Conservation (phyloP, 768 basidiomycete species). For the Podaxis sp. region DNA sequence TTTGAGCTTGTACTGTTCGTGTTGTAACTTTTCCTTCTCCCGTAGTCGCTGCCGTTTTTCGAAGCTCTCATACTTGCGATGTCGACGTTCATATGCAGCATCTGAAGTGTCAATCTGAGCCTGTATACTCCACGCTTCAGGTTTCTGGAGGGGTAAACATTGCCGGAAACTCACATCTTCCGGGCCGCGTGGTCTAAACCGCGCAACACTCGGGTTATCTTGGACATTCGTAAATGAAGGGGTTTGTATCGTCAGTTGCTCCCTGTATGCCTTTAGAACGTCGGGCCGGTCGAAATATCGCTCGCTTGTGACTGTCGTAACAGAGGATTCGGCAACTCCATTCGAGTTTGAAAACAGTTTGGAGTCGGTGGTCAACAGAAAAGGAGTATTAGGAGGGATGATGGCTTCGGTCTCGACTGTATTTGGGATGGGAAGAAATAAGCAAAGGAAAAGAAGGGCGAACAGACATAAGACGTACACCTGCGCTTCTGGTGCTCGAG, state of each 20-base stretch:
- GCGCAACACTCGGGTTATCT: conserved; percentile 52
- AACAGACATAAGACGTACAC: conserved; percentile 46
- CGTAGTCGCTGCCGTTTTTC: conserved; percentile 83
- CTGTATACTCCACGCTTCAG: conserved; percentile 13
- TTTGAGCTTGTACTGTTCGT: conserved; percentile 89
- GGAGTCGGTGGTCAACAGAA: conserved; percentile 76
- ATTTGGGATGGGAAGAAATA: conserved; percentile 12
- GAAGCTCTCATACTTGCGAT: conserved; percentile 82
- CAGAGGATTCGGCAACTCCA: conserved; percentile 30
- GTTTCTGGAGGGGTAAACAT: conserved; percentile 11
- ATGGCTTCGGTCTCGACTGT: conserved; percentile 73
- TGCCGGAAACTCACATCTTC: conserved; percentile 60
- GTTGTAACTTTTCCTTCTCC: conserved; percentile 89
- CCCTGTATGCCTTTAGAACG: conserved; percentile 66
- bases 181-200: conserved; percentile 65
- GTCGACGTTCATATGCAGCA: conserved; percentile 75
- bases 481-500: conserved; percentile 76
- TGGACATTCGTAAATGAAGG: conserved; percentile 58
- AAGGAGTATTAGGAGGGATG: conserved; percentile 61
- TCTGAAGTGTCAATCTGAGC: conserved; percentile 45
- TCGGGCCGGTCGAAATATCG: conserved; percentile 79
- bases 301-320: conserved; percentile 62
- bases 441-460: conserved; percentile 11
- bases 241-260: conserved; percentile 73
- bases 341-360: conserved; percentile 38